Conservation (phyloP, 352 stramenopile species). For the Globisporangium cederbergense region DNA sequence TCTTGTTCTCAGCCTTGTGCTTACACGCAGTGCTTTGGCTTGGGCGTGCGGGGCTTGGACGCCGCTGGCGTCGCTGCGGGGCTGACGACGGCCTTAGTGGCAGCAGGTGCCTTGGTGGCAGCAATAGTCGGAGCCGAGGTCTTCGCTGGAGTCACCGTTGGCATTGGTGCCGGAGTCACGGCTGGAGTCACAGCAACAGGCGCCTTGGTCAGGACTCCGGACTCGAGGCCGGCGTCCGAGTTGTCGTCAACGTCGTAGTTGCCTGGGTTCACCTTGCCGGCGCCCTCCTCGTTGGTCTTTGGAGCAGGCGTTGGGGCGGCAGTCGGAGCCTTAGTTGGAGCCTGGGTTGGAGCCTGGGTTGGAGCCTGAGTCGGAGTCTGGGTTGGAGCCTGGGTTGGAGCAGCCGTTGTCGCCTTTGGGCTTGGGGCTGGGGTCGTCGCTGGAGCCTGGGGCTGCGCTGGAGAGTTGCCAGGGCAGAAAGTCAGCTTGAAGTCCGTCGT, state of each 20-base stretch:
- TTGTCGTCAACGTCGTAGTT: constrained; percentile 17
- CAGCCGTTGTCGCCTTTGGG: not conserved
- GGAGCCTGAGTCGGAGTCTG: constrained; percentile 2
- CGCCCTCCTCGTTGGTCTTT: constrained; percentile 6
- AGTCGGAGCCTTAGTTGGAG: not conserved
- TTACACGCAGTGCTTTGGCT: constrained; percentile 27
- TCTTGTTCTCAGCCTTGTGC: not conserved
- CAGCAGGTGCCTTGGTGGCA: not conserved
- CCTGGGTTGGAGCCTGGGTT: constrained; percentile 6
- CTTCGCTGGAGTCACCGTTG: constrained; percentile 2
- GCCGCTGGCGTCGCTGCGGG: constrained; percentile 7
- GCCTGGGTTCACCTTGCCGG: constrained; percentile 14
- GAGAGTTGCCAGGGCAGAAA: constrained; percentile 51
- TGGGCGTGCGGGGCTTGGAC: constrained; percentile 17
- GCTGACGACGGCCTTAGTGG: not conserved
- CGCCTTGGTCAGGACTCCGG: constrained; percentile 3
- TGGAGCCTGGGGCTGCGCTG: constrained; percentile 10
- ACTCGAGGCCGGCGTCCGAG: constrained; percentile 9
- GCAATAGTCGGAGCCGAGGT: constrained; percentile 1
- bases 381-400: constrained; percentile 5
- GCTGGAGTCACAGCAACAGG: not conserved
- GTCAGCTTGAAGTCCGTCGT: constrained; percentile 64
- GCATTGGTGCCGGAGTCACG: not conserved
- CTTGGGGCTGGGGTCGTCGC: not conserved
- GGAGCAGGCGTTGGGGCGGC: constrained; percentile 12